Base-by-base conservation (phyloP, 2,329 filamentous ascomycete species). In the Podosphaera fusca region DNA sequence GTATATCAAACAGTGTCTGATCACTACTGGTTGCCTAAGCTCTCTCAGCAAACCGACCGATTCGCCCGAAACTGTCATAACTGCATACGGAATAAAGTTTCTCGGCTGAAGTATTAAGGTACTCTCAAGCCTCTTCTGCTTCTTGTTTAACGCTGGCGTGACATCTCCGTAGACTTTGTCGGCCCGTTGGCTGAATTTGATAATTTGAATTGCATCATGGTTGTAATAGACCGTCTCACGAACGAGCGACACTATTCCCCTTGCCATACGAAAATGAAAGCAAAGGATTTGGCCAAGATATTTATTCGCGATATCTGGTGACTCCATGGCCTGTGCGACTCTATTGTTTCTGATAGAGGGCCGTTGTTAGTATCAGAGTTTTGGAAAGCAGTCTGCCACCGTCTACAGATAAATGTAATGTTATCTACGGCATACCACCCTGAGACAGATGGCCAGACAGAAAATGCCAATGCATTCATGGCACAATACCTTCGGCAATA, bases 401-500 rank as follows among this genome's bases (percentile, higher is more conserved):
- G 21, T 21, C 21, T 21, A 21, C 21, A 21, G 21, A 21, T 21
- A 21, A 21, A 21, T 21, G 21, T 21, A 21, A 21, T 21, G 21
- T 21, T 21, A 21, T 21, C 21, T 21, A 21, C 21, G 21, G 21
- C 21, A 21, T 21, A 21, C 21, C 21, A 21, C 21, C 21, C 21
- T 21, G 21, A 21, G 21, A 21, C 21, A 21, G 21, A 21, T 21
- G 21, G 21, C 21, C 21, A 21, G 21, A 21, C 21, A 21, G 21
- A 21, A 21, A 21, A 21, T 21, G 21, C 21, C 21, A 21, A 21
- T 21, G 21, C 21, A 21, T 21, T 21, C 21, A 21, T 21, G 21
- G 21, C 60, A 57, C 31, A 54, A 12, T 60, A 60, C n/a, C 34
- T 60, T 5, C 2, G 40, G 14, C 51, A 33, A 12, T 60, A 60